These are phyloP conservation scores for Hypocreales sp. DNA, from an alignment of 2,329 filamentous ascomycete genomes.

Conservation along the genomic window DNA sequence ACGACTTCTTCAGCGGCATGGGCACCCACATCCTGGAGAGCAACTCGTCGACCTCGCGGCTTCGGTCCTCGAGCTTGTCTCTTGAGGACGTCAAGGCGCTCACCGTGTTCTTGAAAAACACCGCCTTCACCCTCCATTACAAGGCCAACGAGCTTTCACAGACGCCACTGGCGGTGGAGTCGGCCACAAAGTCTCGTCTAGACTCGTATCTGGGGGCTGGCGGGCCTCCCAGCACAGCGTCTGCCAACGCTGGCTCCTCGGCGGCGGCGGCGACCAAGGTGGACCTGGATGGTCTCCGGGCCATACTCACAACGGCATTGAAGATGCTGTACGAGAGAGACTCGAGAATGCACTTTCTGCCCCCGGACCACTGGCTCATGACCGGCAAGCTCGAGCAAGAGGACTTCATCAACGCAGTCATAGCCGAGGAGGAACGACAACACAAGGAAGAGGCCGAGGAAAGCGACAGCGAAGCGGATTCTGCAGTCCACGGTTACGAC, in stretches of 20 bases:
- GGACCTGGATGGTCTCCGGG: slow-evolving; percentile 63
- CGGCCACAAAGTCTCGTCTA: slow-evolving; percentile 10
- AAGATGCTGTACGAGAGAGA: slow-evolving; percentile 88
- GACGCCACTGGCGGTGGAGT: slow-evolving; percentile 8
- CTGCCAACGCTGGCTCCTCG: not conserved
- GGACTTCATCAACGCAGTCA: slow-evolving; percentile 72
- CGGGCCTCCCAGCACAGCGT: not conserved
- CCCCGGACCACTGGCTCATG: slow-evolving; percentile 87
- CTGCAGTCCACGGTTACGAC: slow-evolving; percentile 17
- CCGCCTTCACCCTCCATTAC: slow-evolving; percentile 82
- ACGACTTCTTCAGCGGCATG: slow-evolving; percentile 69
- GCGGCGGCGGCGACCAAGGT: slow-evolving; percentile 20
- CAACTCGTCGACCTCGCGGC: slow-evolving; percentile 27
- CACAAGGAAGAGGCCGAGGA: slow-evolving; percentile 30
- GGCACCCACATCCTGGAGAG: slow-evolving; percentile 21
- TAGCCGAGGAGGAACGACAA: slow-evolving; percentile 73
- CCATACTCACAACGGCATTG: slow-evolving; percentile 64
- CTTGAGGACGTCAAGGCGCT: slow-evolving; percentile 57
- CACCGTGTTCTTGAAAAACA: slow-evolving; percentile 74
- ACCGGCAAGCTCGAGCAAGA: slow-evolving; percentile 75
- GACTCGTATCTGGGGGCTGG: slow-evolving; percentile 12
- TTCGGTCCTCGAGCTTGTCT: slow-evolving; percentile 51
- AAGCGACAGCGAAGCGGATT: slow-evolving; percentile 11
- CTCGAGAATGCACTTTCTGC: slow-evolving; percentile 72
- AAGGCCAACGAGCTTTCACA: slow-evolving; percentile 48